Evolutionary conservation across 768 basidiomycete genomes (phyloP), one percentile per base, ranked within the genome.

Genomic region (Amanita fuliginea): DNA sequence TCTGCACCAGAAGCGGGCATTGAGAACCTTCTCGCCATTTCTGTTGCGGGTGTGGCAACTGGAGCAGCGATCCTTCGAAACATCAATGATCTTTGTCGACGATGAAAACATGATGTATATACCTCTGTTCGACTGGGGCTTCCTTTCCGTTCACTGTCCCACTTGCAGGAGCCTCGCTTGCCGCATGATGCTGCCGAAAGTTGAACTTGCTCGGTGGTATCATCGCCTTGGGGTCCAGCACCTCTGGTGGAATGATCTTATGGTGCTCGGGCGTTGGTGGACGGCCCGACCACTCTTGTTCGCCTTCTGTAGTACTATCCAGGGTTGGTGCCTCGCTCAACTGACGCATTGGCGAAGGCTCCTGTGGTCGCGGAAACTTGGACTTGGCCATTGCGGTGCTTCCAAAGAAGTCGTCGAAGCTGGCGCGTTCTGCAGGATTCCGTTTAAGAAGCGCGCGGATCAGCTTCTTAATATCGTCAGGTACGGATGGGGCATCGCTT

Each of bases 331-430:
- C 57, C 55, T 39, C 52, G 50, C 11, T 51, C 57, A 57, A 13
- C 65, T 9, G 57, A 7, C 67, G 58, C 9, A 66, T 62, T 16
- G 65, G 64, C 21, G 61, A 52, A 24, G 61, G 60, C 53, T 69
- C 65, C 36, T 65, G 60, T 6, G 80, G 78, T 40, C 80, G 68
- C 5, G 83, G 80, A 58, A 89, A 89, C 66, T 83, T 90, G 34
- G 77, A 83, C 61, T 83, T 86, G 22, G 75, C 81, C 55, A 86
- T 69, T 32, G 84, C 92, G 28, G 74, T 75, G 55, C 86, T 89
- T 46, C 74, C 73, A 62, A 99, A 99, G 67, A 96, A 97, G 36
- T 93, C 89, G 10, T 94, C 88, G 53, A 94, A 99, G 49, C 75
- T 82, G 19, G 90, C 84, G 2, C 95, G 75, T 60, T 96, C 88